Evolutionary conservation across 305 asterid species (phyloP), one percentile per base, ranked within the genome.

Genomic region (Fraxinus latifolia): DNA sequence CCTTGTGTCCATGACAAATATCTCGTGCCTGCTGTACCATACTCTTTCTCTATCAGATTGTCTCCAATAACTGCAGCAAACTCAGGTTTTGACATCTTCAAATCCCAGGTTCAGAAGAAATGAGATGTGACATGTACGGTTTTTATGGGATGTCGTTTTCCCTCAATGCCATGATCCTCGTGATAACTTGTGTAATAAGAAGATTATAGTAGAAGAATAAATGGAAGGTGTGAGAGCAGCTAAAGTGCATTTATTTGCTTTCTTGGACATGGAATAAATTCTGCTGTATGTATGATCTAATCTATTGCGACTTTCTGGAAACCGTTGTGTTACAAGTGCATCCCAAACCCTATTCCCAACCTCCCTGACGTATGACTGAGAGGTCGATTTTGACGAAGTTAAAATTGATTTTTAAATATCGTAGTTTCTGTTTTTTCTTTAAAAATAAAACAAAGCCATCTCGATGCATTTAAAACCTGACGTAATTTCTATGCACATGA

Each of bases 1-100:
- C 98, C 99, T 29, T 82, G 93, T 53, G 98, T 96, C 47, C 97
- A 93, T 23, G 95, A 93, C 9, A 82, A 87, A 29, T 96, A 93
- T 81, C 94, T 93, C 14, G 89, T 94, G 78, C 98, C 94, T 39
- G 83, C 97, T 1, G 88, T 86, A 77, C 93, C 96, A 8, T 93
- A 91, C 88, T 85, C 92, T 77, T 96, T 94, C 92, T 86, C 86
- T 85, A 60, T 96, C 89, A 86, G 98, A 83, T 82, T 95, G 62
- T 90, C 87, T 9, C 95, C 98, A 1, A 21, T 94, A 50, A 81
- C 89, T 74, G 88, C 89, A 36, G 67, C 93, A 77, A 77, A 83
- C 80, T 86, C 95, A 1, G 93, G 90, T 34, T 74, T 79, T 82
- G 92, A 87, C 79, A 86, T 92, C 74, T 94, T 87, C 90, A 86